These are phyloP conservation scores for Penicillium olsonii DNA, from an alignment of 2,329 filamentous ascomycete genomes.

Conservation along the genomic window DNA sequence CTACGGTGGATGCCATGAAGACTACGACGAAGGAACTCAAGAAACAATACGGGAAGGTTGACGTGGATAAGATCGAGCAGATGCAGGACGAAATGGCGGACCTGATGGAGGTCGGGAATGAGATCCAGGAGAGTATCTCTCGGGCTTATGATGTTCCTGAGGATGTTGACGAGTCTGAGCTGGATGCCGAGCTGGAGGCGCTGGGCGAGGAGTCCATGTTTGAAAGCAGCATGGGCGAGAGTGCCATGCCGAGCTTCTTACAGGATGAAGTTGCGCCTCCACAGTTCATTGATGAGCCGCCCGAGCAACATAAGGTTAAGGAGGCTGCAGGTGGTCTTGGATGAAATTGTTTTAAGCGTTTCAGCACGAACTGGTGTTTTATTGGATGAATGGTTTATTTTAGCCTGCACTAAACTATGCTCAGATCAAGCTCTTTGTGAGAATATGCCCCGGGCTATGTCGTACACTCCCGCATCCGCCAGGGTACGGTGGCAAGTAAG, in stretches of 20 bases:
- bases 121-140: slow-evolving; percentile 93
- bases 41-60: slow-evolving; percentile 94
- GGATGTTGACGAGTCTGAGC: slow-evolving; percentile 92
- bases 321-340: slow-evolving; percentile 63
- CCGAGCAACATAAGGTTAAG: slow-evolving; percentile 74
- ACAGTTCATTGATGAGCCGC: slow-evolving; percentile 90
- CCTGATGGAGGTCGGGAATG: slow-evolving; percentile 94
- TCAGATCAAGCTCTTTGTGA: no score
- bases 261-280: slow-evolving; percentile 80
- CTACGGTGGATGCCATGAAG: slow-evolving; percentile 96
- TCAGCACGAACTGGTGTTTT: slow-evolving; percentile 11
- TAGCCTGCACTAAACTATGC: neutral
- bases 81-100: slow-evolving; percentile 99
- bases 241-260: slow-evolving; percentile 77
- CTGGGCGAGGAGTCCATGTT: slow-evolving; percentile 92
- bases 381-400: slow-evolving; percentile 3
- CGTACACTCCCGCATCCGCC: no score
- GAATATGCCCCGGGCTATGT: no score
- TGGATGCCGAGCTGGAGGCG: slow-evolving; percentile 95
- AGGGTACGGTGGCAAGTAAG: no score
- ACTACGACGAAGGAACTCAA: slow-evolving; percentile 89
- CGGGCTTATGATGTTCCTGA: slow-evolving; percentile 93
- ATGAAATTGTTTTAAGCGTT: slow-evolving; percentile 17
- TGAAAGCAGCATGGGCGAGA: slow-evolving; percentile 65
- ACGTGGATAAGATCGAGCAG: slow-evolving; percentile 95